Base-by-base conservation (phyloP, 306 rosid species). In the Cicer pinnatifidum region DNA sequence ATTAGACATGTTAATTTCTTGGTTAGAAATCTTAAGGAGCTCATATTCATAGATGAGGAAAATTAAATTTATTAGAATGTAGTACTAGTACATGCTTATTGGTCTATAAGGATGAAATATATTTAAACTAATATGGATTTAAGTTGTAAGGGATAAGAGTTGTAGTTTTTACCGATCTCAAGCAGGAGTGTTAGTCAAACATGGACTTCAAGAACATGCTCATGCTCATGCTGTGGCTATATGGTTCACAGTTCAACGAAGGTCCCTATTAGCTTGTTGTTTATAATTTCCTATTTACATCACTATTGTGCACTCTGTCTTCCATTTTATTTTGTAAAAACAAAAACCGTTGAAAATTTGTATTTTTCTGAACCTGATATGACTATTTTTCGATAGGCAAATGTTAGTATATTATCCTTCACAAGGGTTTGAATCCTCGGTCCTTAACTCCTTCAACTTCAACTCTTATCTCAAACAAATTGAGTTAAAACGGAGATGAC, bases 1-100 rank as follows among this genome's bases (percentile, higher is more conserved):
- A 28, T 60, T 72, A 7, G 62, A 50, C 69, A 43, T 75, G 77
- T 57, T 70, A 48, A 69, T 43, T 45, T 16, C 63, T 57, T 19
- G 12, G 56, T 50, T 39, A 12, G 53, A 65, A 62, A 57, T 54
- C 46, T 51, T 23, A 67, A 20, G 58, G 20, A 33, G 65, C 5
- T 64, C 37, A 43, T 46, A 64, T 70, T 44, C 56, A 48, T 46
- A 23, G 43, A 39, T 28, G 71, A 48, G 16, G 76, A 47, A 48
- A 17, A 17, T 23, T 63, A 9, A 72, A 59, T 52, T 44, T 58
- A 59, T 59, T 11, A 52, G 69, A 46, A 41, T 13, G 52, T 40
- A 15, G 43, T 23, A 20, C 57, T 23, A 17, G 43, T 58, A 37
- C 48, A 33, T 64, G 40, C 51, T 28, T 64, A 16, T 38, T 65